Percentiles rank a stretch among this genome's conserved stretches.
These are phyloP conservation scores for Gnaphalium uliginosum DNA, from an alignment of 129 eudicot genomes.

Conservation along the genomic window DNA sequence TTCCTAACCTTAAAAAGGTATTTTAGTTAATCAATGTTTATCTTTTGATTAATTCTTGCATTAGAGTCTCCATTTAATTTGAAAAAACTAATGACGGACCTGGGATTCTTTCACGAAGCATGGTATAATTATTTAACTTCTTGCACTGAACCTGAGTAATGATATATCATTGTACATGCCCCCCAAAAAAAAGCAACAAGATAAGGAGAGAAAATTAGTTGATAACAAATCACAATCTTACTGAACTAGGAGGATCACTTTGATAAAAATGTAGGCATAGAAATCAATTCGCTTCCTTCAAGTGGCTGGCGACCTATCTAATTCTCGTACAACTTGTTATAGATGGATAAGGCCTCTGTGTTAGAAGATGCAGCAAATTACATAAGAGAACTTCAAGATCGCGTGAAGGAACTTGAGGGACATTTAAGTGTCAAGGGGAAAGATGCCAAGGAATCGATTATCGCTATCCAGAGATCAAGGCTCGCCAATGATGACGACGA, in stretches of 20 bases:
- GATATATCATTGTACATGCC: neutral
- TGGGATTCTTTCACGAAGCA: no score
- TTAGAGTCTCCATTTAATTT: neutral
- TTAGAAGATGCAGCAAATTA: conserved; percentile 48
- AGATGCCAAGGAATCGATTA: no score
- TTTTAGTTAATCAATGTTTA: neutral
- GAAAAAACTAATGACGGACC: no score
- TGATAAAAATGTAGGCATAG: no score
- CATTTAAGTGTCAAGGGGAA: neutral
- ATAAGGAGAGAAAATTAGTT: no score
- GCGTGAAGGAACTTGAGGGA: conserved; percentile 47
- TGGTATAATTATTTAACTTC: neutral
- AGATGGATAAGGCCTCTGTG: conserved; percentile 62
- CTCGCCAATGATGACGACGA: neutral
- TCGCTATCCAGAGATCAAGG: no score
- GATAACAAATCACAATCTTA: no score
- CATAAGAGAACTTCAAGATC: conserved; percentile 50
- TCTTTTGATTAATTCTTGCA: neutral
- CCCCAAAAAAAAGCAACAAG: no score
- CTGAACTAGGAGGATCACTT: no score
- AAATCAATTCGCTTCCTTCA: no score
- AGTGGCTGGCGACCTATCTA: no score
- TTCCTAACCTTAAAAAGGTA: conserved; percentile 39
- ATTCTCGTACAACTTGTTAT: neutral
- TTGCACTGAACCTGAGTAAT: no score